Percentiles rank a stretch among this genome's conserved stretches.
phyloP scores from a whole-genome alignment of 2,329 filamentous ascomycete species.

The Pestalotiopsis sp. region DNA sequence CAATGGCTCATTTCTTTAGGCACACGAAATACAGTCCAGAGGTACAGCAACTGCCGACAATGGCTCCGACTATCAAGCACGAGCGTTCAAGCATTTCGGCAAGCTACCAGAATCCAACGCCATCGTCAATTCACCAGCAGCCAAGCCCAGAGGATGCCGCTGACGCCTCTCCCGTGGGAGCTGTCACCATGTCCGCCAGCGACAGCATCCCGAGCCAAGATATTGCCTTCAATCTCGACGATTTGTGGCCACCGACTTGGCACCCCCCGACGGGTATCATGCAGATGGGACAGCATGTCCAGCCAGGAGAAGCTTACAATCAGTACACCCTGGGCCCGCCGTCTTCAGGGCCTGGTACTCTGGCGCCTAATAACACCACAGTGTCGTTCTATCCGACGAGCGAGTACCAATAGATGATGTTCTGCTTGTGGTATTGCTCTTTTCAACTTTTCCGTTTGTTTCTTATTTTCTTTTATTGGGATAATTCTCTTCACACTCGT shows the following conservation, averaged over 20 bases:
- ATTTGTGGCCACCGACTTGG: conserved; percentile 33
- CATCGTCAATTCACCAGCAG: conserved; percentile 30
- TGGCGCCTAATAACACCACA: conserved; percentile 16
- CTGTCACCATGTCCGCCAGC: conserved; percentile 23
- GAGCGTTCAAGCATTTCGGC: conserved; percentile 14
- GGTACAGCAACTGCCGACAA: conserved; percentile 16
- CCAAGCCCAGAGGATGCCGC: conserved; percentile 32
- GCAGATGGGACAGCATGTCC: conserved; percentile 12
- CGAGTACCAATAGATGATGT: conserved; percentile 17
- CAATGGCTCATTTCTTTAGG: conserved; percentile 32
- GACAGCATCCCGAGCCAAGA: conserved; percentile 31
- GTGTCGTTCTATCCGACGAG: conserved; percentile 22
- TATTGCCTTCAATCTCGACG: conserved; percentile 39
- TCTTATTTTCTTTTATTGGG: neutral
- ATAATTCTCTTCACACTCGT: neutral
- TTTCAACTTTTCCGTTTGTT: neutral
- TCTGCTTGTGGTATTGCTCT: neutral
- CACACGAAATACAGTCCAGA: conserved; percentile 15
- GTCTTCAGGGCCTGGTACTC: conserved; percentile 16
- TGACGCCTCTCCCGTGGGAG: conserved; percentile 23
- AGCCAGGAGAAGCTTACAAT: conserved; percentile 19
- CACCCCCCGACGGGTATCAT: conserved; percentile 2
- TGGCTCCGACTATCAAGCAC: conserved; percentile 20
- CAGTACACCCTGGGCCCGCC: conserved; percentile 21
- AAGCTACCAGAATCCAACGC: conserved; percentile 17